Percentiles rank a stretch among this genome's conserved stretches.
phyloP scores from a whole-genome alignment of 2,329 filamentous ascomycete species.

The Shiraia sp. region DNA sequence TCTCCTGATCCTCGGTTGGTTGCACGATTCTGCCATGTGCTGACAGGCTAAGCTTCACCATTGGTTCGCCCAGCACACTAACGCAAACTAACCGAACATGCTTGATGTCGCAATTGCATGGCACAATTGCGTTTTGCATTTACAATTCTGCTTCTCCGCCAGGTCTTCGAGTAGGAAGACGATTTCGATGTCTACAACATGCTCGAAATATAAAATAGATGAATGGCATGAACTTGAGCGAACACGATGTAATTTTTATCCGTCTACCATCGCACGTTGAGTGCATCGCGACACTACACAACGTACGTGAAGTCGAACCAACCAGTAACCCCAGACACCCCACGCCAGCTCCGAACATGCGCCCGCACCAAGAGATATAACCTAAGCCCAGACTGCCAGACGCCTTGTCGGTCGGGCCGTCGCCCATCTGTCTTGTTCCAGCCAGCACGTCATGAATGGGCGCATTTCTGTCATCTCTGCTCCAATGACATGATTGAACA shows the following conservation, averaged over 20 bases:
- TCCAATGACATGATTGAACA: slow-evolving; percentile 22
- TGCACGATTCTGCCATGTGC: too few species aligned
- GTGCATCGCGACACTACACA: background rate
- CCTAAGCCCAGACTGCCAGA: slow-evolving; percentile 32
- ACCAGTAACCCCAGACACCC: slow-evolving; percentile 9
- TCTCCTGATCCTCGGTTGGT: too few species aligned
- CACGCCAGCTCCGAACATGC: slow-evolving; percentile 16
- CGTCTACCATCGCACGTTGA: background rate
- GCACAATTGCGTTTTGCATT: background rate
- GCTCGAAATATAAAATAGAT: too few species aligned
- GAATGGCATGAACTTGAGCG: too few species aligned
- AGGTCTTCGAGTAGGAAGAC: too few species aligned
- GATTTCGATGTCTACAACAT: too few species aligned
- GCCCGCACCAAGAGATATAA: slow-evolving; percentile 20
- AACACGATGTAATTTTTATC: too few species aligned
- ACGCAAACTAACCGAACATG: slow-evolving; percentile 1
- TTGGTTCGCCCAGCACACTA: background rate
- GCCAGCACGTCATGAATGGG: slow-evolving; percentile 24
- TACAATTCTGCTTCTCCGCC: too few species aligned
- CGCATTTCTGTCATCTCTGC: slow-evolving; percentile 12
- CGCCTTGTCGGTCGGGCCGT: slow-evolving; percentile 19
- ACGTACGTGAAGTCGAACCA: background rate
- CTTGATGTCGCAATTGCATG: slow-evolving; percentile 4
- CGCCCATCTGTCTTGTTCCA: slow-evolving; percentile 14
- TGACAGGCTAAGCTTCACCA: too few species aligned